Percentiles rank a stretch among this genome's conserved stretches.
Evolutionary conservation across 2,329 filamentous ascomycete genomes (phyloP).

Genomic region (Fusarium sp.): DNA sequence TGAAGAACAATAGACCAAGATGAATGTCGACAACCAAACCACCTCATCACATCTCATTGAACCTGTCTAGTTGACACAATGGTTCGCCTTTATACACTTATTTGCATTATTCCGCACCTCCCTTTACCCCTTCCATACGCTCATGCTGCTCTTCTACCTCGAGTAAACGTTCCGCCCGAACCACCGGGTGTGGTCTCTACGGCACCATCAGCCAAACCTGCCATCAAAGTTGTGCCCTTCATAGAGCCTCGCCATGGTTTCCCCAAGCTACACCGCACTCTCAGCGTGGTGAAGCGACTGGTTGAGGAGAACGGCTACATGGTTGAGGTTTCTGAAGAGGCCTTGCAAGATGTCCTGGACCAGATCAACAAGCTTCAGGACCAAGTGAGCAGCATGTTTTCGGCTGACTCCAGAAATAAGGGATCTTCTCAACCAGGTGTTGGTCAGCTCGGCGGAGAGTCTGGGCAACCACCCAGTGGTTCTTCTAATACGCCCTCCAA

Average conservation of each 20-base stretch:
- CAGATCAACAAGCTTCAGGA: slow-evolving; percentile 46
- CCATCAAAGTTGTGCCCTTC: slow-evolving; percentile 20
- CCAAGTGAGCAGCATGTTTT: slow-evolving; percentile 46
- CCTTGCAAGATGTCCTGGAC: slow-evolving; percentile 44
- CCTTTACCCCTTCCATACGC: slow-evolving; percentile 13
- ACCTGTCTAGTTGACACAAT: slow-evolving; percentile 34
- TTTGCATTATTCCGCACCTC: slow-evolving; percentile 32
- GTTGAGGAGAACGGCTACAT: slow-evolving; percentile 43
- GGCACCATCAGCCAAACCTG: slow-evolving; percentile 18
- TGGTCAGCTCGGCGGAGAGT: slow-evolving; percentile 24
- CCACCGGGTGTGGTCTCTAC: slow-evolving; percentile 18
- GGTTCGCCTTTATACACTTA: slow-evolving; percentile 36
- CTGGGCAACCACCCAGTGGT: slow-evolving; percentile 18
- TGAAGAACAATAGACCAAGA: not conserved
- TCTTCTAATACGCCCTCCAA: slow-evolving; percentile 12
- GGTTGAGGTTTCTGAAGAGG: slow-evolving; percentile 42
- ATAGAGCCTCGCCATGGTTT: slow-evolving; percentile 18
- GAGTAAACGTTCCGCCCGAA: slow-evolving; percentile 8
- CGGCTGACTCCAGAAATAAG: slow-evolving; percentile 22
- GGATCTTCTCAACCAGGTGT: slow-evolving; percentile 11
- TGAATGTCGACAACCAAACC: not conserved
- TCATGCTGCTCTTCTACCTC: slow-evolving; percentile 25
- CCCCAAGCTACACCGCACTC: slow-evolving; percentile 25
- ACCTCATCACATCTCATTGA: slow-evolving; percentile 5
- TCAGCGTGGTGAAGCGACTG: slow-evolving; percentile 37